Evolutionary conservation across 331 rosid species (phyloP), one percentile per base, ranked within the genome.

Genomic region (Cydonia oblonga): DNA sequence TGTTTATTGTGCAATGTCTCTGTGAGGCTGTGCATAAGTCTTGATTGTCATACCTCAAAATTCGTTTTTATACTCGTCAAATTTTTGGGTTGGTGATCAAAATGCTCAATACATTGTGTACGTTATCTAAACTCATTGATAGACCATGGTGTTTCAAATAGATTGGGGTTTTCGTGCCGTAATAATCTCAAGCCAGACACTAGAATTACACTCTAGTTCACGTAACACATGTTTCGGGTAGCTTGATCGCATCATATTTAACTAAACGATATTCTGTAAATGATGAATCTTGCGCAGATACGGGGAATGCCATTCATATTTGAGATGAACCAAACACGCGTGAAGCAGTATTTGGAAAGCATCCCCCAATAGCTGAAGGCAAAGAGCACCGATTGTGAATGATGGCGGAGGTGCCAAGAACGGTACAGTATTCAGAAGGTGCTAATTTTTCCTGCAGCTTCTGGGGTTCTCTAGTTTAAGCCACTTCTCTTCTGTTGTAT

Each of bases 221-320:
- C 2, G 0, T 23, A 5, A 15, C 1, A 4, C 4, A 18, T 62
- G 33, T 62, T 16, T 29, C n/a, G 24, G 40, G 54, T 16, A 49
- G 54, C 1, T 49, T 49, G 54, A 49, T 49, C 9, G 54, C 54
- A 1, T 49, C 54, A 2, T 6, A 49, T 1, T 49, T 49, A 2
- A 16, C 54, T 6, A 16, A 53, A 52, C 72, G 75, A 66, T 73
- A 25, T 78, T 44, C 51, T 30, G 52, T 15, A 64, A 30, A 66
- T 78, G 62, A 24, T 85, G 12, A 79, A 75, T 76, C 13, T 84
- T 86, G 84, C 89, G 42, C 42, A 95, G 99, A 85, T 95, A 75
- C 84, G 84, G 75, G 90, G 90, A 69, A 82, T 81, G 81, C 71
- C 96, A 4, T 87, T 88, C 84, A 86, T 88, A 78, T 95, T 95